Conservation (phyloP, 2,329 filamentous ascomycete genomes). For the Escovopsis sp. region DNA sequence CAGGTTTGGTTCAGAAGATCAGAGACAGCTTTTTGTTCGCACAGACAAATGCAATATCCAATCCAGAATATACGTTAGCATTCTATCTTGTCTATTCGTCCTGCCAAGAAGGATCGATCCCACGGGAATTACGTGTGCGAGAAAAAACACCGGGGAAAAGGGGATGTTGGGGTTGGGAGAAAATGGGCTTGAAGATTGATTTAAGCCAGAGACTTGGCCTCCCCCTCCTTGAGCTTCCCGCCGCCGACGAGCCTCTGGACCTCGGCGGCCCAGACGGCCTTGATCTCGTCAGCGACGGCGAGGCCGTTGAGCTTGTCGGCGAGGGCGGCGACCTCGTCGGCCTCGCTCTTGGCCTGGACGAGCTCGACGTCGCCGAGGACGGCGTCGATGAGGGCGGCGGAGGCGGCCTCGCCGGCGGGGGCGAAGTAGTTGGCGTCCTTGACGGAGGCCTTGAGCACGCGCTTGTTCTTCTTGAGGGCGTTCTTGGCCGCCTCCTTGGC, state of each 20-base stretch:
- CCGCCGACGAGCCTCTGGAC: slow-evolving; percentile 61
- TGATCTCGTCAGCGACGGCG: slow-evolving; percentile 73
- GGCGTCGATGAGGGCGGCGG: slow-evolving; percentile 63
- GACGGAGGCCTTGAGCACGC: slow-evolving; percentile 79
- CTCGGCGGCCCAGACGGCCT: slow-evolving; percentile 65
- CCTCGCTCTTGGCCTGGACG: slow-evolving; percentile 74
- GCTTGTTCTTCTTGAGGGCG: slow-evolving; percentile 99
- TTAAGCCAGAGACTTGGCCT: slow-evolving; percentile 50
- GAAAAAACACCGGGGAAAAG: too few species aligned
- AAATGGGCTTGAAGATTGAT: too few species aligned
- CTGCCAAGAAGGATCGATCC: too few species aligned
- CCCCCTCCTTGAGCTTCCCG: slow-evolving; percentile 75
- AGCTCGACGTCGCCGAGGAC: slow-evolving; percentile 77
- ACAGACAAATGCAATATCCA: too few species aligned
- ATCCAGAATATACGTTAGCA: too few species aligned
- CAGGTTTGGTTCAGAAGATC: too few species aligned
- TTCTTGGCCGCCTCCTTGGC: slow-evolving; percentile 97
- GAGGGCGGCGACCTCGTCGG: slow-evolving; percentile 76
- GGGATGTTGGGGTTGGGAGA: too few species aligned
- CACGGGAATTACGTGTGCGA: too few species aligned
- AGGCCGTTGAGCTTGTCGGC: slow-evolving; percentile 66
- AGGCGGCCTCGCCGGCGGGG: slow-evolving; percentile 45
- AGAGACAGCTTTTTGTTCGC: too few species aligned
- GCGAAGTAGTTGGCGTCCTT: slow-evolving; percentile 98
- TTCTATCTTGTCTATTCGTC: slow-evolving; percentile 1